Evolutionary conservation across 805 yeast species (phyloP).

Genomic region (Ogataea thermomethanolica): DNA sequence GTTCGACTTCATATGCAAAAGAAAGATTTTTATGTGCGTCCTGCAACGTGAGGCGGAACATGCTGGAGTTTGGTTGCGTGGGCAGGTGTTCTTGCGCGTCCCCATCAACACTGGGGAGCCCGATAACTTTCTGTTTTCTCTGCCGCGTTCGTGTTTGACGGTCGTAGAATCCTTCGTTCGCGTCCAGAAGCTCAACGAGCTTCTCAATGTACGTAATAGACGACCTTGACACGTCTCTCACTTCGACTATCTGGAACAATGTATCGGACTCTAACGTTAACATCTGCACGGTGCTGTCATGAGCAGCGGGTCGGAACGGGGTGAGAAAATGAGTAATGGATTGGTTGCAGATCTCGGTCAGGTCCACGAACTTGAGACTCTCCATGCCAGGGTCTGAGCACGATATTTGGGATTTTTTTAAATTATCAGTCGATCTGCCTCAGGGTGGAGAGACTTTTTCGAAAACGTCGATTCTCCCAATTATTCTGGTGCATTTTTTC

Average conservation of each 20-base stretch:
- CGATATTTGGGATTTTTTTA: neutral
- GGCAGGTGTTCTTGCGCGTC: constrained; percentile 7
- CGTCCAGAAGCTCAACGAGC: constrained; percentile 49
- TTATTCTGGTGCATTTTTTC: too few species aligned
- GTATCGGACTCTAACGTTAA: constrained; percentile 19
- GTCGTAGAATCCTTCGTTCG: constrained; percentile 59
- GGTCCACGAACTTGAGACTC: constrained; percentile 2
- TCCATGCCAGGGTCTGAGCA: constrained; percentile 4
- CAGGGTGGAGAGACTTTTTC: constrained; percentile 7
- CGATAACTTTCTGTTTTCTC: constrained; percentile 33
- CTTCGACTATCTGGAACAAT: constrained; percentile 53
- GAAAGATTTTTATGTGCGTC: constrained; percentile 48
- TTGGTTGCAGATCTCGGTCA: constrained; percentile 10
- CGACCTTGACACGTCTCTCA: constrained; percentile 53
- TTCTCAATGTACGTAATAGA: constrained; percentile 52
- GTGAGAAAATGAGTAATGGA: constrained; percentile 5
- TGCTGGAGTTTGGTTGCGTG: constrained; percentile 5
- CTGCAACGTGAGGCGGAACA: constrained; percentile 55
- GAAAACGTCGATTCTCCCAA: neutral
- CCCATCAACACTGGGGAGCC: constrained; percentile 48
- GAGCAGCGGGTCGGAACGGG: constrained; percentile 11
- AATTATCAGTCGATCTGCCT: constrained; percentile 7
- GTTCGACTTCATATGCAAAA: constrained; percentile 57
- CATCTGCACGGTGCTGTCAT: constrained; percentile 2
- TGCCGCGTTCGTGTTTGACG: constrained; percentile 34